A percentile compares a stretch with the other conserved stretches of the same genome.
These are phyloP conservation scores for Xerocomellus chrysenteron DNA, from an alignment of 768 basidiomycete genomes.

Conservation along the genomic window DNA sequence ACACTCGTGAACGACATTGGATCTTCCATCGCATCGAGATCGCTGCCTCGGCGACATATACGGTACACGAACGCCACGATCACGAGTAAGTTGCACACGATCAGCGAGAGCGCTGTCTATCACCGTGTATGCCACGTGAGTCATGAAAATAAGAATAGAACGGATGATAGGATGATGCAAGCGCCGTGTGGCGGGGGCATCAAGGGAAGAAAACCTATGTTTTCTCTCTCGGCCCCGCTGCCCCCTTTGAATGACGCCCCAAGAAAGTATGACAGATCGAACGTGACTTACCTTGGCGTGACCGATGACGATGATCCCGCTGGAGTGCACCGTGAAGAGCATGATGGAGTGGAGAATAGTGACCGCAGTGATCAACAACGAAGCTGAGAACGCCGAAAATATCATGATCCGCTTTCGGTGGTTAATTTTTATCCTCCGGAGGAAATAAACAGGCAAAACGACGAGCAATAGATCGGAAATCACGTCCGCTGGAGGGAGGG, in stretches of 20 bases:
- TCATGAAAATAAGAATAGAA: neutral
- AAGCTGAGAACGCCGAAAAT: slow-evolving; percentile 18
- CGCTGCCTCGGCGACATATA: slow-evolving; percentile 3
- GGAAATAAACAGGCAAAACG: slow-evolving; percentile 14
- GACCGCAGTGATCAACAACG: slow-evolving; percentile 17
- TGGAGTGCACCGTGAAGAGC: neutral
- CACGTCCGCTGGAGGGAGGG: slow-evolving; percentile 14
- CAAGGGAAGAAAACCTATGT: neutral
- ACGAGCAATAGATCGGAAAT: slow-evolving; percentile 22
- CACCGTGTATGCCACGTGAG: neutral
- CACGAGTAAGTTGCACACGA: slow-evolving; percentile 30
- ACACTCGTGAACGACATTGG: slow-evolving; percentile 14
- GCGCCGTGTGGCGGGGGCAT: neutral
- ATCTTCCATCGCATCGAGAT: slow-evolving; percentile 3
- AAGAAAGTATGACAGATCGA: neutral
- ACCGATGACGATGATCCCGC: slow-evolving; percentile 13
- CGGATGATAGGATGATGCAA: too few relatives aligned
- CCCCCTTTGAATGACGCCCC: neutral
- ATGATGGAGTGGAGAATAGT: slow-evolving; percentile 16
- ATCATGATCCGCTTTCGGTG: slow-evolving; percentile 18
- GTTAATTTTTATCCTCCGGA: slow-evolving; percentile 3
- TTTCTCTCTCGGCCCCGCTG: neutral
- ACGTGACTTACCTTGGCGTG: slow-evolving; percentile 23
- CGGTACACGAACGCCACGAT: slow-evolving; percentile 23
- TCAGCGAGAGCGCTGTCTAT: slow-evolving; percentile 22